phyloP scores from a whole-genome alignment of 108 stramenopile species.

The Cylindrotheca closterium region DNA sequence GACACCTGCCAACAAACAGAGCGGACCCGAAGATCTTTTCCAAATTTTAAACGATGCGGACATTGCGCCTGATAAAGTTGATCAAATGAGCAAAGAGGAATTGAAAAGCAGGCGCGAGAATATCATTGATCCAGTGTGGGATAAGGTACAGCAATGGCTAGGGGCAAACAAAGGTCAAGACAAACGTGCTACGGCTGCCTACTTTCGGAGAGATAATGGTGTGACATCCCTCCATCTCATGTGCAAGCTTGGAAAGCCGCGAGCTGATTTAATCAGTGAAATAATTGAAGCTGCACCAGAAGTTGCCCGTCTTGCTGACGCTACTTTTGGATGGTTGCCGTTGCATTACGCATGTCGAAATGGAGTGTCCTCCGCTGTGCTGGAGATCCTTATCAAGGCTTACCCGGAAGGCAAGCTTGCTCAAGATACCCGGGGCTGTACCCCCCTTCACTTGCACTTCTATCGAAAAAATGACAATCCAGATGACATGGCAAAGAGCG shows the following conservation, averaged over 20 bases:
- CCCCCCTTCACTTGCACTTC: slow-evolving; percentile 71
- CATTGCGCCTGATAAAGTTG: slow-evolving; percentile 7
- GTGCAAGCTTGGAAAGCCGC: slow-evolving; percentile 63
- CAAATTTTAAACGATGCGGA: slow-evolving; percentile 45
- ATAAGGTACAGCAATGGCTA: slow-evolving; percentile 63
- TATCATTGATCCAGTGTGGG: slow-evolving; percentile 53
- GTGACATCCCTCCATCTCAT: slow-evolving; percentile 70
- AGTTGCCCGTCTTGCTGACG: slow-evolving; percentile 56
- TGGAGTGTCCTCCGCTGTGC: slow-evolving; percentile 60
- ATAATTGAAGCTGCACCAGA: slow-evolving; percentile 59
- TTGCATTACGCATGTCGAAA: slow-evolving; percentile 81
- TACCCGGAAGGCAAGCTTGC: slow-evolving; percentile 59
- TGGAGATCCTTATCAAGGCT: slow-evolving; percentile 47
- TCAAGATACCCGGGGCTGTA: slow-evolving; percentile 64
- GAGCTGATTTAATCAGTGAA: slow-evolving; percentile 49
- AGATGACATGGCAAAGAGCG: slow-evolving; percentile 37
- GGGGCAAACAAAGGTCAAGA: slow-evolving; percentile 45
- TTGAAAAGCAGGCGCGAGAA: slow-evolving; percentile 27
- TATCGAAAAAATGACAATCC: slow-evolving; percentile 43
- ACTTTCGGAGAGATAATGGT: slow-evolving; percentile 57
- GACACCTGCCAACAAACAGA: not conserved
- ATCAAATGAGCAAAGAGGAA: slow-evolving; percentile 15
- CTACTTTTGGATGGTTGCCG: slow-evolving; percentile 71
- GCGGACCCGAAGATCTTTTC: slow-evolving; percentile 36
- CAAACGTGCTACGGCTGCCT: slow-evolving; percentile 50